Evolutionary conservation across 495 filamentous ascomycete genomes (phyloP), one percentile per base, ranked within the genome.

Genomic region (Xanthoparmelia taractica): DNA sequence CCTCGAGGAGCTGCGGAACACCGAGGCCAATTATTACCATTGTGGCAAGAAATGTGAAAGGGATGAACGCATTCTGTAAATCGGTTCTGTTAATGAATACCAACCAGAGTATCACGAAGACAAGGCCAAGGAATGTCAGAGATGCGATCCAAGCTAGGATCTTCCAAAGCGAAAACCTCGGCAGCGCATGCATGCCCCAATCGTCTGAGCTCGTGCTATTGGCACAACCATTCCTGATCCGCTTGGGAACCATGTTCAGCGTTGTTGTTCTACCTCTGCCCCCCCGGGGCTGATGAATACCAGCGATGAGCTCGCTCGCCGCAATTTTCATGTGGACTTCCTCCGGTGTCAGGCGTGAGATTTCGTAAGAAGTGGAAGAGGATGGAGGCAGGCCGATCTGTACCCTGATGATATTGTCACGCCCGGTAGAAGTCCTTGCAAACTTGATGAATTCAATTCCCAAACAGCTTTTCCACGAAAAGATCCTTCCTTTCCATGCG

Each of bases 61-160:
- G 57, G 29, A 59, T 37, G 23, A 59, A 59, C 57, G 57, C 57
- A 37, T 59, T 59, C 57, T 59, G 57, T 29, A 59, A 59, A 37
- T 59, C 57, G 6, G 57, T 59, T 29, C 36, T 59, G 20, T 37
- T n/a, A 20, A 59, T 17, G 31, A 37, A 59, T 13, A 59, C 29
- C 25, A 59, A 37, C 57, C 57, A 59, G 31, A 59, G 31, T 31
- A 59, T 37, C 23, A 59, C 57, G 8, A 59, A 59, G 29, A 37
- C 37, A 37, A 59, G 31, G 37, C 57, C 57, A 15, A 59, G 12
- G 31, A 59, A 36, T 8, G 57, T 59, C 57, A 59, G 23, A 37
- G 31, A 34, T 59, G 37, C n/a, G 29, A 59, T 59, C 57, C 57
- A 59, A 25, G 57, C 57, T 18, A 59, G 29, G 7, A 59, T 59